Evolutionary conservation across 106 monocot species (phyloP).

Genomic region (Acorus calamus): DNA sequence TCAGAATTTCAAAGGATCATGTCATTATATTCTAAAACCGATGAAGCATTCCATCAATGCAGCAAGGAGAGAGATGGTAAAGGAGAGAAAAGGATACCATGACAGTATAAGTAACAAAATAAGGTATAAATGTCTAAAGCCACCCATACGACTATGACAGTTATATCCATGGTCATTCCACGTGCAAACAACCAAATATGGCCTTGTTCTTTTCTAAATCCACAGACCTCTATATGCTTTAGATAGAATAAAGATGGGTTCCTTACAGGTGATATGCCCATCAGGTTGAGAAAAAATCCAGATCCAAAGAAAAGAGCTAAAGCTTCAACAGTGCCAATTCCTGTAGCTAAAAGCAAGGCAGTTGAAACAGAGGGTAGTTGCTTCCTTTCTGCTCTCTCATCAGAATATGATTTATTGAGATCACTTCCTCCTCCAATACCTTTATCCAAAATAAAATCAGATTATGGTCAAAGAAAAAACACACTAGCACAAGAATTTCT

Average conservation of each 20-base stretch:
- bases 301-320: slow-evolving; percentile 74
- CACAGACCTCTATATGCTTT: no score
- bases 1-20: no score
- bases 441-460: slow-evolving; percentile 5
- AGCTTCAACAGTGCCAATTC: slow-evolving; percentile 73
- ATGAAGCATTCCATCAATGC: no score
- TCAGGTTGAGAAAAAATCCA: slow-evolving; percentile 61
- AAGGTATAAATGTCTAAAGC: no score
- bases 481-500: not conserved
- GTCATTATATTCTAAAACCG: no score
- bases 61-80: no score
- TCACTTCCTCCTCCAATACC: slow-evolving; percentile 8
- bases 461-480: not conserved
- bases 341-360: slow-evolving; percentile 72
- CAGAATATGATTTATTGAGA: slow-evolving; percentile 7
- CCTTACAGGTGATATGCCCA: slow-evolving; percentile 79
- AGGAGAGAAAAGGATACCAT: no score
- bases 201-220: no score
- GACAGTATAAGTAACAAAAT: no score
- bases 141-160: no score
- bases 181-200: no score
- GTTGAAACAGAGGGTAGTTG: slow-evolving; percentile 77
- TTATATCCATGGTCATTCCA: no score
- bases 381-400: slow-evolving; percentile 28
- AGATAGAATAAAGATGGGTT: not conserved